Evolutionary conservation across 805 yeast species (phyloP).

Genomic region (Pichia rugopelliculosa): DNA sequence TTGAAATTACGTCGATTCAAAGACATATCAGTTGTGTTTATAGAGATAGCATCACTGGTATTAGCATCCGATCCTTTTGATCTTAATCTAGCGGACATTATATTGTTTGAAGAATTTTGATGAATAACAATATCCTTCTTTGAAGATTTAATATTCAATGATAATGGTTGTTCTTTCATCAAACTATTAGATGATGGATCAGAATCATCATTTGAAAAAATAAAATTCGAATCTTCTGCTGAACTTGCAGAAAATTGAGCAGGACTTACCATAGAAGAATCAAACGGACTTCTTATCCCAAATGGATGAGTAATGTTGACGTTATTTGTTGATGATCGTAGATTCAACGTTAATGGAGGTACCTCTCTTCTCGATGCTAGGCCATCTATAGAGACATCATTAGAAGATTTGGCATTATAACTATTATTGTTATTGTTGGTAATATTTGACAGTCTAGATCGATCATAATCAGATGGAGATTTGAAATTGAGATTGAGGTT

Average conservation of each 20-base stretch:
- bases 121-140: slow-evolving; percentile 9
- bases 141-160: background rate
- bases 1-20: slow-evolving; percentile 54
- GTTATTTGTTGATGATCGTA: background rate
- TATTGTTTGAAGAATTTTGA: slow-evolving; percentile 5
- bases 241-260: slow-evolving; percentile 9
- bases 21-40: slow-evolving; percentile 19
- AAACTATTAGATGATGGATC: background rate
- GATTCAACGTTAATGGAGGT: slow-evolving; percentile 1
- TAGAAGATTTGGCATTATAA: too few relatives aligned
- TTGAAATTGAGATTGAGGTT: background rate
- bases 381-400: background rate
- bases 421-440: background rate
- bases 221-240: slow-evolving; percentile 3
- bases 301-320: background rate
- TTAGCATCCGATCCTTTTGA: background rate
- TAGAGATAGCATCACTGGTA: background rate
- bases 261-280: slow-evolving; percentile 3
- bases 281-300: background rate
- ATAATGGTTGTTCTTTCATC: background rate
- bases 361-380: background rate
- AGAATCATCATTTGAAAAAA: background rate
- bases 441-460: background rate
- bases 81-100: slow-evolving; percentile 9
- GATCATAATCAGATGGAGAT: background rate